Base-by-base conservation (phyloP, 2,329 filamentous ascomycete species). In the Ophiocordyceps camponoti-floridani region DNA sequence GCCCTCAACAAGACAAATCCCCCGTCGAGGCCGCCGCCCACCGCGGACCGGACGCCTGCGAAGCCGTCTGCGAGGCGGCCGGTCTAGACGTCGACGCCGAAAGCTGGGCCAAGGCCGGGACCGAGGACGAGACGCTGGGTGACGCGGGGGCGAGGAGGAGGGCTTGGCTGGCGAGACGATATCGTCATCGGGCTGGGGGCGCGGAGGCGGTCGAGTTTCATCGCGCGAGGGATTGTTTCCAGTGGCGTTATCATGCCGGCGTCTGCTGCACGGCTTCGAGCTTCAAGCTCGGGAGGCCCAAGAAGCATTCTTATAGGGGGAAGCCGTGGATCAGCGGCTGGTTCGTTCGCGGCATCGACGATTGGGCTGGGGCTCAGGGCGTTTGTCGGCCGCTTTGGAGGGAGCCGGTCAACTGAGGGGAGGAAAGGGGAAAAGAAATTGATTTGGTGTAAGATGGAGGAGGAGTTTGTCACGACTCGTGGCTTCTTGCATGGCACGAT, bases 61-160 rank as follows among this genome's bases (percentile, higher is more conserved):
- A 64, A 5, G 62, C 59, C 41, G 69, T 71, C 11, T 77, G 73
- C 50, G 58, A 66, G 40, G 56, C 61, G 4, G 60, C 62, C 19
- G 60, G 54, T 2, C 53, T 66, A 16, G 54, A 59, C 13, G 58
- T 63, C 10, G 56, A 60, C 7, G 58, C 59, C 5, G 60, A 62
- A 14, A 60, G 53, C 46, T 55, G 52, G 26, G 50, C 52, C 12
- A 47, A 57, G n/a, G 49, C 49, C 11, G 51, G 48, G 26, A 56
- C 61, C 31, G 50, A 49, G 27, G 56, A 56, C 13, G 33, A 35
- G 12, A 14, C 7, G 6, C 12, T n/a, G 11, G 33, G 18, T 9
- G 35, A 37, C 5, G 35, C 35, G 9, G 35, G 35, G 6, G 7
- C 14, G 4, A 14, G 35, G 9, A 14, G 35, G 4, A 16, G 14